These are phyloP conservation scores for Pichia eremophila DNA, from an alignment of 805 yeast species.

Conservation along the genomic window DNA sequence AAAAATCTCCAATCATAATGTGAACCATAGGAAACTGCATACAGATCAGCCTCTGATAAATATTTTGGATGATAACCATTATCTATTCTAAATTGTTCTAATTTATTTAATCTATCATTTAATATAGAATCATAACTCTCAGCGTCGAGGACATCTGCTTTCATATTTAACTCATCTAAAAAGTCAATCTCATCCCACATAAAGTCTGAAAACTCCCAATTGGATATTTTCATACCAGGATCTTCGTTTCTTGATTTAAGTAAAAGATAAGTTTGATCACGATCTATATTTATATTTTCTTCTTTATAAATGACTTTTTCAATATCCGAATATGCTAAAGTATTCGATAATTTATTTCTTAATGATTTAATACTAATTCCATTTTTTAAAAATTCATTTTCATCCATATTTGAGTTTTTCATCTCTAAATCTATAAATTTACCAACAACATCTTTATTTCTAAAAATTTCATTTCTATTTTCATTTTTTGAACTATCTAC, in stretches of 20 bases:
- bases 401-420: background rate
- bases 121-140: conserved; percentile 8
- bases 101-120: conserved; percentile 2
- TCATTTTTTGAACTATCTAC: conserved; percentile 12
- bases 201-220: conserved; percentile 8
- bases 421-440: conserved; percentile 15
- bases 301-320: conserved; percentile 8
- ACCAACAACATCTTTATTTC: conserved; percentile 7
- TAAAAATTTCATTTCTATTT: conserved; percentile 9
- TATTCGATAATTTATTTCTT: background rate
- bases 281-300: background rate
- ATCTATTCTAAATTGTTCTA: conserved; percentile 9
- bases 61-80: conserved; percentile 23
- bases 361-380: conserved; percentile 15
- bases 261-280: conserved; percentile 1
- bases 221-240: conserved; percentile 1
- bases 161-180: background rate
- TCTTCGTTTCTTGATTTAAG: background rate
- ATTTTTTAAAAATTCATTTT: conserved; percentile 10
- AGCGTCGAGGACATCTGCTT: background rate
- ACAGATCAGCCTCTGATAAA: conserved; percentile 34
- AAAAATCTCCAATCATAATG: conserved; percentile 44
- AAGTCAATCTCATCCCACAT: conserved; percentile 10
- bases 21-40: conserved; percentile 25
- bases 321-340: conserved; percentile 1